Conservation (phyloP, 2,329 filamentous ascomycete genomes). For the Diplodia scrobiculata region DNA sequence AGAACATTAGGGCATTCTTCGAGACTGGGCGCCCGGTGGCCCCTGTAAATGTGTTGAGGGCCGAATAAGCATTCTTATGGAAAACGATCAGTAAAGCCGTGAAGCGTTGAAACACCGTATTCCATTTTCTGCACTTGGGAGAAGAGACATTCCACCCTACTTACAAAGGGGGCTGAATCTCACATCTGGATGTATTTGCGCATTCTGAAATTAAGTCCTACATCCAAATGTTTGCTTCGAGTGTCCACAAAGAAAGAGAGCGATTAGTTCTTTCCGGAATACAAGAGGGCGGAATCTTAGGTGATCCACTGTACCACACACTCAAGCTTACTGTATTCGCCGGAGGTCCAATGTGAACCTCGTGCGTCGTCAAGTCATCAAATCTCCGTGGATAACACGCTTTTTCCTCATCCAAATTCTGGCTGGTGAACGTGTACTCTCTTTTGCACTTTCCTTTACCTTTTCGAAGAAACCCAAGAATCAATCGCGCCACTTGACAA, state of each 20-base stretch:
- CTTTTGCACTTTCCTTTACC: not conserved
- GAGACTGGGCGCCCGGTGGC: conserved; percentile 45
- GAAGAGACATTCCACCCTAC: too few relatives aligned
- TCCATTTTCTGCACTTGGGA: too few relatives aligned
- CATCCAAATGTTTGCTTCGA: too few relatives aligned
- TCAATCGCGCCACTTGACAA: conserved; percentile 54
- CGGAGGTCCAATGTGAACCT: not conserved
- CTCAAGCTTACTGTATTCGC: not conserved
- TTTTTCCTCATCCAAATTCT: not conserved
- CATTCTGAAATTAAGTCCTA: too few relatives aligned
- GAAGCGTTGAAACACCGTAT: too few relatives aligned
- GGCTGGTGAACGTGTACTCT: not conserved
- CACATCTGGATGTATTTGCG: too few relatives aligned
- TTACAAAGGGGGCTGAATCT: too few relatives aligned
- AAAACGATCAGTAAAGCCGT: too few relatives aligned
- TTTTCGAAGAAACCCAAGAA: not conserved
- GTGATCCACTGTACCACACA: too few relatives aligned
- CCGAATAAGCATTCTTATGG: not conserved
- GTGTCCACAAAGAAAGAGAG: too few relatives aligned
- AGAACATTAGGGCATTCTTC: conserved; percentile 49
- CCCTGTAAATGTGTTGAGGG: conserved; percentile 40
- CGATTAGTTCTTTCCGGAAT: too few relatives aligned
- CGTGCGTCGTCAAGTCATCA: not conserved
- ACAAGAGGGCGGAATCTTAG: too few relatives aligned
- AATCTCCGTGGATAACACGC: conserved; percentile 6